phyloP scores from a whole-genome alignment of 768 basidiomycete genomes.

The Tylopilus rubrobrunneus region DNA sequence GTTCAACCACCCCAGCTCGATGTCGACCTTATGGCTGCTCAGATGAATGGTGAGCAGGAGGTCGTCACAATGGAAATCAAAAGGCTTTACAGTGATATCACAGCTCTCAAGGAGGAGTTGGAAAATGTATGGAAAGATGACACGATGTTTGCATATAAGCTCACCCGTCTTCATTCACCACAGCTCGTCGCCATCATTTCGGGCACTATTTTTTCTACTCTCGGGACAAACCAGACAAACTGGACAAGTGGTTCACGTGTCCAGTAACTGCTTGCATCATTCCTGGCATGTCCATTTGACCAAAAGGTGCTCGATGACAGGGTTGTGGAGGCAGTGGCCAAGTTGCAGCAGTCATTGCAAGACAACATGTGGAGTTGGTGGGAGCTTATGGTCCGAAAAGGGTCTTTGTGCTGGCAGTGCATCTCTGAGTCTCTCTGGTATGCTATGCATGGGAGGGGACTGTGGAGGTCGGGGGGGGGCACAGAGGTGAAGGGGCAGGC shows the following conservation, averaged over 20 bases:
- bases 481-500: slow-evolving; percentile 30
- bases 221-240: slow-evolving; percentile 72
- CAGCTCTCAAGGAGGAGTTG: slow-evolving; percentile 59
- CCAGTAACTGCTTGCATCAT: slow-evolving; percentile 45
- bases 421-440: slow-evolving; percentile 27
- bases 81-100: slow-evolving; percentile 44
- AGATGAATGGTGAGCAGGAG: slow-evolving; percentile 52
- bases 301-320: slow-evolving; percentile 45
- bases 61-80: slow-evolving; percentile 56
- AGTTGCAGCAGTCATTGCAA: slow-evolving; percentile 39
- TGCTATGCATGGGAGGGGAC: slow-evolving; percentile 60
- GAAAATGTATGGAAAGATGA: slow-evolving; percentile 75
- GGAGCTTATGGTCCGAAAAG: slow-evolving; percentile 69
- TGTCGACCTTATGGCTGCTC: slow-evolving; percentile 47
- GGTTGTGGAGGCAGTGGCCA: slow-evolving; percentile 43
- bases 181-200: slow-evolving; percentile 80
- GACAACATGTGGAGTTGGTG: slow-evolving; percentile 70
- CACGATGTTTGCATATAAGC: slow-evolving; percentile 70
- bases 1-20: slow-evolving; percentile 50
- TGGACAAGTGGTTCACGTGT: slow-evolving; percentile 79
- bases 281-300: slow-evolving; percentile 48
- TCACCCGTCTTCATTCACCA: slow-evolving; percentile 98
- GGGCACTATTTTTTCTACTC: slow-evolving; percentile 98
- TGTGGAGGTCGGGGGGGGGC: slow-evolving; percentile 34
- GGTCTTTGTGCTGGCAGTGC: slow-evolving; percentile 67